These are phyloP conservation scores for Lophiostoma macrostomum DNA, from an alignment of 495 filamentous ascomycete species.

Conservation along the genomic window DNA sequence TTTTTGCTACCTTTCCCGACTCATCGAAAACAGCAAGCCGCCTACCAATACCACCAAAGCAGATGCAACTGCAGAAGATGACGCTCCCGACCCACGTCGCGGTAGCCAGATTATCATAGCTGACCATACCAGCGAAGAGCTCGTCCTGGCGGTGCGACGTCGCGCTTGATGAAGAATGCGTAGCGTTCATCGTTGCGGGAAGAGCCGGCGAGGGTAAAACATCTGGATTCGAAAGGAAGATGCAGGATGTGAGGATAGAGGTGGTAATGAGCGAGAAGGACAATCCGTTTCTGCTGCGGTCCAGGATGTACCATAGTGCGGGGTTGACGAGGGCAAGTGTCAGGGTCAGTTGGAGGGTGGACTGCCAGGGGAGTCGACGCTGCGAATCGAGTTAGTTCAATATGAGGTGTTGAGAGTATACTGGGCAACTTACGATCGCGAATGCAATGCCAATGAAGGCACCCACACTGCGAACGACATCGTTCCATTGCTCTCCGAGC, in stretches of 20 bases:
- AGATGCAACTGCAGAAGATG: slow-evolving; percentile 88
- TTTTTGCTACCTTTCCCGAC: too few species aligned
- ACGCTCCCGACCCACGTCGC: slow-evolving; percentile 88
- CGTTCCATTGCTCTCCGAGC: slow-evolving; percentile 68
- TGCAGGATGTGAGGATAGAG: slow-evolving; percentile 65
- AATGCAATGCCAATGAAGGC: slow-evolving; percentile 96
- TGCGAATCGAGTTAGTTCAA: slow-evolving; percentile 40
- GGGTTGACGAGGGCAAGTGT: slow-evolving; percentile 91
- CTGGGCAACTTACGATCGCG: slow-evolving; percentile 74
- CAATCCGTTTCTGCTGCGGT: slow-evolving; percentile 83
- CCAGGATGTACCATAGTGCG: slow-evolving; percentile 92
- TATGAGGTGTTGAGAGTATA: background rate
- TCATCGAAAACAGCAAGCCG: slow-evolving; percentile 51
- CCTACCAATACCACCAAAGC: slow-evolving; percentile 93
- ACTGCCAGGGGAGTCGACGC: slow-evolving; percentile 88
- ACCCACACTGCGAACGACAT: slow-evolving; percentile 80
- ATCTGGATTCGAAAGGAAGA: slow-evolving; percentile 69
- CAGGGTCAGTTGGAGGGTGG: slow-evolving; percentile 85
- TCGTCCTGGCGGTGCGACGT: slow-evolving; percentile 26
- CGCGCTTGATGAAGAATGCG: background rate
- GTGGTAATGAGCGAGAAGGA: slow-evolving; percentile 70
- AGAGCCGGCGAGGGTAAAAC: slow-evolving; percentile 66
- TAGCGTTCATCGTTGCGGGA: slow-evolving; percentile 19
- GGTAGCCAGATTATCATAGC: slow-evolving; percentile 72
- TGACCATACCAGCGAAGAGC: slow-evolving; percentile 55